Evolutionary conservation across 1,284 basidiomycete species (phyloP), one percentile per base, ranked within the genome.

Genomic region (Fomes fomentarius): DNA sequence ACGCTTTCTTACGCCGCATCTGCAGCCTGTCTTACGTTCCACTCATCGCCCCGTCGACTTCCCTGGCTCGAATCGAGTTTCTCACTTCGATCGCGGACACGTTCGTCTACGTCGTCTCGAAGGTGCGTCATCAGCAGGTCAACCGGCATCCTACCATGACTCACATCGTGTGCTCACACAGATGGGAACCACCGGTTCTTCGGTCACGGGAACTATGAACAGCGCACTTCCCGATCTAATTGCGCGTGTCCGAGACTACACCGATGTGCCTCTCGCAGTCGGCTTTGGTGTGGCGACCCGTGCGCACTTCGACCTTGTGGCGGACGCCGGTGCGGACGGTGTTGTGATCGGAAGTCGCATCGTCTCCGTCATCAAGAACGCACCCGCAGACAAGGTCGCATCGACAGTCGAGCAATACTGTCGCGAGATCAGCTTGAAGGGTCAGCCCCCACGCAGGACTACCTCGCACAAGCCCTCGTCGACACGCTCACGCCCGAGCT

Each of bases 121-220:
- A 93, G 78, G 91, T 91, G 63, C 44, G 74, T 58, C 33, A n/a
- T 10, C 8, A 30, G 15, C 19, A 55, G 42, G 8, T 41, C 30
- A 11, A 43, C 22, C 28, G 39, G 42, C 14, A 30, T 25, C 22
- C 14, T 26, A 8, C 19, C 28, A n/a, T 15, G 1, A 17, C 9
- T 17, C 43, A 22, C 26, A 24, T 42, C n/a, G n/a, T n/a, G n/a
- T n/a, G n/a, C n/a, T n/a, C n/a, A 12, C 28, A 12, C 63, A 97
- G 93, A 98, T 99, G 95, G 96, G 96, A 25, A 96, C 93, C 1
- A 99, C 96, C 1, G 97, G 96, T 37, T 98, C 95, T 3, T 91
- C 93, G 1, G 85, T 86, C 22, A 75, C 79, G 34, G 83, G 85
- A 11, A 80, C 76, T 0, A 84, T 96, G 69, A 94, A 94, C 66